Conservation (phyloP, 2,329 filamentous ascomycete species). For the Claviceps lovelessii region DNA sequence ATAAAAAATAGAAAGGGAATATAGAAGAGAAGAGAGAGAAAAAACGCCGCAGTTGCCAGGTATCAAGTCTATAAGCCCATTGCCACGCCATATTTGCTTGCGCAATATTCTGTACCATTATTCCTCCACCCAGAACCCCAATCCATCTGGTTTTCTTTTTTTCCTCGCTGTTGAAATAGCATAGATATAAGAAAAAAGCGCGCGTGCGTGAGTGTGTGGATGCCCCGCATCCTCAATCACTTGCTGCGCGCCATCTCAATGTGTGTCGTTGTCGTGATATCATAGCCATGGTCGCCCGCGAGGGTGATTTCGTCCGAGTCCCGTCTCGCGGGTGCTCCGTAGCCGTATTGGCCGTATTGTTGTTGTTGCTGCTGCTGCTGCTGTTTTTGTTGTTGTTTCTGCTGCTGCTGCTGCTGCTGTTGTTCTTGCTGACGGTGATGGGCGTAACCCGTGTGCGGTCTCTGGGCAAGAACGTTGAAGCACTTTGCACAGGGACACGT, state of each 20-base stretch:
- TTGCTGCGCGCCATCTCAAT: background rate
- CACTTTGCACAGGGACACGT: slow-evolving; percentile 21
- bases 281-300: background rate
- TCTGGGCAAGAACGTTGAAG: slow-evolving; percentile 7
- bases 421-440: no score
- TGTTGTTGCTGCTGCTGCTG: no score
- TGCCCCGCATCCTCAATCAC: background rate
- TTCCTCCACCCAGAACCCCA: background rate
- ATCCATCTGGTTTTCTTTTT: background rate
- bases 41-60: background rate
- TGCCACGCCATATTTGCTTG: background rate
- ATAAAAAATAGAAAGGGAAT: background rate
- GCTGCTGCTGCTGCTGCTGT: background rate
- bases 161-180: background rate
- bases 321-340: background rate
- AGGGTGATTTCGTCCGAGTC: background rate
- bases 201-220: background rate
- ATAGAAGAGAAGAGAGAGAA: background rate
- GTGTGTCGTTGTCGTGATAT: background rate
- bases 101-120: background rate
- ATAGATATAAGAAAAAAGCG: no score
- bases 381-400: no score
- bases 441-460: background rate
- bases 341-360: background rate
- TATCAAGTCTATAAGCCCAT: background rate